Conservation (phyloP, 352 stramenopile genomes). For the Pythium apleroticum region DNA sequence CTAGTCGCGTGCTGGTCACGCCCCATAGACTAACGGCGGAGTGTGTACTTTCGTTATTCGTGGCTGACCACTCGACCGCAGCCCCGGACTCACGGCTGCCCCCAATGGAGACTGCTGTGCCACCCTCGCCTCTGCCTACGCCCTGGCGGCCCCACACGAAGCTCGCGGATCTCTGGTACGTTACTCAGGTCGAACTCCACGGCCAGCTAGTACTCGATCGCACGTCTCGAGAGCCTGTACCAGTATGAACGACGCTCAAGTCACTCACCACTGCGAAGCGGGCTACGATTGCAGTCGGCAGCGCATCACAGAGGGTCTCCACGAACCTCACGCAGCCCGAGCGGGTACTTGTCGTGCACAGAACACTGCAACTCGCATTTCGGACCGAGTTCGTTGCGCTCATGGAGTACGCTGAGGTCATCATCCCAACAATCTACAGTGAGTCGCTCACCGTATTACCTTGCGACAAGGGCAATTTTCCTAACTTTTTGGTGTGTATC, state of each 20-base stretch:
- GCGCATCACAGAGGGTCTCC: neutral
- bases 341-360: constrained; percentile 10
- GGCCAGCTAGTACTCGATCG: neutral
- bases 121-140: neutral
- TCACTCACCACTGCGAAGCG: neutral
- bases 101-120: neutral
- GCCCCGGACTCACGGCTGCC: too few species aligned
- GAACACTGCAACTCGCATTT: constrained; percentile 27
- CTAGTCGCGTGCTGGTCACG: too few species aligned
- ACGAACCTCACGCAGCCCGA: neutral
- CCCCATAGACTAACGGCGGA: too few species aligned
- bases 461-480: too few species aligned
- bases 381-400: constrained; percentile 35
- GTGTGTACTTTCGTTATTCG: too few species aligned
- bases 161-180: neutral
- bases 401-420: constrained; percentile 36
- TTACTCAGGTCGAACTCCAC: neutral
- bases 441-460: too few species aligned
- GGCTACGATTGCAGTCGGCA: neutral
- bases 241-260: neutral
- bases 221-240: neutral
- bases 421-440: constrained; percentile 41
- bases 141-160: neutral
- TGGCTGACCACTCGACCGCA: too few species aligned
- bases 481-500: neutral